These are phyloP conservation scores for Pseudozyma sp. DNA, from an alignment of 1,284 basidiomycete genomes.

Conservation along the genomic window DNA sequence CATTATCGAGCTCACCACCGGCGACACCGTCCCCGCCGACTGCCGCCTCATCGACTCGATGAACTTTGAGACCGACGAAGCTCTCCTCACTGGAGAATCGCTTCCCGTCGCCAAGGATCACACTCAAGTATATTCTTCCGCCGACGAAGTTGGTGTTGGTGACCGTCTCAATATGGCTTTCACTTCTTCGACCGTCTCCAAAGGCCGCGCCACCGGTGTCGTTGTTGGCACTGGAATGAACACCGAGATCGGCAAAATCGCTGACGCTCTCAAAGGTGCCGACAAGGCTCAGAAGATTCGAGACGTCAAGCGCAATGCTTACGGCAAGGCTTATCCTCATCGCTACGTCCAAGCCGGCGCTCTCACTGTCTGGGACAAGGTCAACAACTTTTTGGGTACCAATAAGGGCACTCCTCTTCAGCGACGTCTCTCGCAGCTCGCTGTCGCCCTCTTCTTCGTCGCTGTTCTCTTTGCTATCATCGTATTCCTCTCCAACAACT, in stretches of 20 bases:
- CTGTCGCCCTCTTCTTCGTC: conserved; percentile 65
- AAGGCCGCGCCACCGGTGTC: conserved; percentile 76
- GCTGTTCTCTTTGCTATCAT: conserved; percentile 69
- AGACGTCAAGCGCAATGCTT: conserved; percentile 72
- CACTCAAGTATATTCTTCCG: conserved; percentile 45
- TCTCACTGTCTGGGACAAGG: conserved; percentile 68
- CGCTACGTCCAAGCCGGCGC: conserved; percentile 69
- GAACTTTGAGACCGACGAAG: conserved; percentile 74
- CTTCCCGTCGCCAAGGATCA: conserved; percentile 76
- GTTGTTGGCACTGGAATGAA: conserved; percentile 76
- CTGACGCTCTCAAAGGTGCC: conserved; percentile 63
- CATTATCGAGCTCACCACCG: conserved; percentile 67
- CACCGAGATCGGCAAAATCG: conserved; percentile 68
- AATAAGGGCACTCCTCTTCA: conserved; percentile 70
- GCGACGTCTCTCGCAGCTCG: conserved; percentile 68
- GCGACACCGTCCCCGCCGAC: conserved; percentile 67
- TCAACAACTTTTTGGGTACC: conserved; percentile 68
- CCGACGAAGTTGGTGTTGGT: conserved; percentile 70
- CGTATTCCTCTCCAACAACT: conserved; percentile 69
- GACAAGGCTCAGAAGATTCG: conserved; percentile 62
- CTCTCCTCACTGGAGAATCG: conserved; percentile 78
- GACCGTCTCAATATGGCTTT: conserved; percentile 75
- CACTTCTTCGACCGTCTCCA: conserved; percentile 76
- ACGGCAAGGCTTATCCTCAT: conserved; percentile 68
- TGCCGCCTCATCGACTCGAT: conserved; percentile 65